These are phyloP conservation scores for Cordia subcordata DNA, from an alignment of 257 asterid species.

Conservation along the genomic window DNA sequence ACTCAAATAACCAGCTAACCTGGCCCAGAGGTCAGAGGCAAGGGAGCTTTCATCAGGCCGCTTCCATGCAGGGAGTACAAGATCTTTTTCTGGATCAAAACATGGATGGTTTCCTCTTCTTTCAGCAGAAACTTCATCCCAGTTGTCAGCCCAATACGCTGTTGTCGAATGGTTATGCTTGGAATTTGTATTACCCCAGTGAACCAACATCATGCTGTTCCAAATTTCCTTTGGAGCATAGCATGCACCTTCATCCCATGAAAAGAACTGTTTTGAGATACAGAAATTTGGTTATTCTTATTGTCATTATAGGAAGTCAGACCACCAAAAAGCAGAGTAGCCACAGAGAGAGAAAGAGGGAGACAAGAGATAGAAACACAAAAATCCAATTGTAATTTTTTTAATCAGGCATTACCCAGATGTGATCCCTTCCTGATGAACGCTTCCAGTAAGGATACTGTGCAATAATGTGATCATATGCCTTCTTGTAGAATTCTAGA, in stretches of 20 bases:
- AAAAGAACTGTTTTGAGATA: slow-evolving; percentile 66
- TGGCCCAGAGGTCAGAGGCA: slow-evolving; percentile 55
- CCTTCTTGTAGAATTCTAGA: slow-evolving; percentile 78
- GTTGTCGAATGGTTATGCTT: slow-evolving; percentile 92
- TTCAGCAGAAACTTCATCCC: slow-evolving; percentile 67
- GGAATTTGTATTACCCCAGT: slow-evolving; percentile 95
- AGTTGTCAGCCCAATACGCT: slow-evolving; percentile 83
- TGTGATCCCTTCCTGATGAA: slow-evolving; percentile 91
- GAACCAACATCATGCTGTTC: slow-evolving; percentile 97
- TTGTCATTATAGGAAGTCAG: not conserved
- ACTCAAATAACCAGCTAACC: slow-evolving; percentile 31
- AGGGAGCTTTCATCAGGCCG: slow-evolving; percentile 60
- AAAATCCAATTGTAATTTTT: not conserved
- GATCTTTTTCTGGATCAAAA: slow-evolving; percentile 90
- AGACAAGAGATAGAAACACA: not conserved
- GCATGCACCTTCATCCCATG: slow-evolving; percentile 99
- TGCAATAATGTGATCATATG: slow-evolving; percentile 59
- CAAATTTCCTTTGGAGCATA: slow-evolving; percentile 98
- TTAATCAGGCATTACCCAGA: slow-evolving; percentile 56
- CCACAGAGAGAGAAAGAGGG: not conserved
- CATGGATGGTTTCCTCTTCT: slow-evolving; percentile 90
- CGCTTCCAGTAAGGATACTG: slow-evolving; percentile 84
- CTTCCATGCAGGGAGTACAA: slow-evolving; percentile 98
- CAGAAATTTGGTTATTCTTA: slow-evolving; percentile 15
- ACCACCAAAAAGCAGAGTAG: not conserved